A percentile compares a stretch with the other conserved stretches of the same genome.
phyloP scores from a whole-genome alignment of 208 protist genomes.

The Trichomonas tenax region DNA sequence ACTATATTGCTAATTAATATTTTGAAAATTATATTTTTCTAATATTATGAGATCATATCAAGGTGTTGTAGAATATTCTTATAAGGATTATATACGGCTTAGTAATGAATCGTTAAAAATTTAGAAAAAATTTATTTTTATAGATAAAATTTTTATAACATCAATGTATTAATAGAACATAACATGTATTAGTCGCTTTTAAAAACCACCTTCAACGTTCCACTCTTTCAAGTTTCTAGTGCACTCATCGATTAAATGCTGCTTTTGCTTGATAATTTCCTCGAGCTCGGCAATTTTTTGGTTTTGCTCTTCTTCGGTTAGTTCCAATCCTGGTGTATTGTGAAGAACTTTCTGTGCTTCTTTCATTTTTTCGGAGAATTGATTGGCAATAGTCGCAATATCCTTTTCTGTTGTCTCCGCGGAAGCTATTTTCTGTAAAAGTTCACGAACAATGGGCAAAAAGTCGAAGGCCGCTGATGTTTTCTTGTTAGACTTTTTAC shows the following conservation, averaged over 20 bases:
- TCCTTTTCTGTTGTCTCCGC: background rate
- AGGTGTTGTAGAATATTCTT: no score
- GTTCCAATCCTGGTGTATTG: background rate
- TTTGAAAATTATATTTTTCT: no score
- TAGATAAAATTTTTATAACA: no score
- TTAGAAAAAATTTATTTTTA: no score
- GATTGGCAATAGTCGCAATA: background rate
- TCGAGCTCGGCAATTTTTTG: slow-evolving; percentile 5
- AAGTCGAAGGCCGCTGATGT: background rate
- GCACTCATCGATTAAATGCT: background rate
- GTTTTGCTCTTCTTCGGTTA: background rate
- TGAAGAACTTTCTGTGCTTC: background rate
- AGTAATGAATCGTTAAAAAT: no score
- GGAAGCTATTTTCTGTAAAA: background rate
- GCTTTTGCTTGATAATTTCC: background rate
- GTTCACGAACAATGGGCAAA: background rate
- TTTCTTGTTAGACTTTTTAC: background rate
- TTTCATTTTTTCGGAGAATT: background rate
- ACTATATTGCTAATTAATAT: no score
- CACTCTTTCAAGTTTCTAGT: background rate
- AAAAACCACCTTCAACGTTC: background rate
- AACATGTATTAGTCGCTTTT: background rate
- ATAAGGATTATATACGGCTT: no score
- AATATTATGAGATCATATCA: no score
- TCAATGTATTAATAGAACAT: no score